phyloP scores from a whole-genome alignment of 352 stramenopile species.

The Pythium rishiriense region DNA sequence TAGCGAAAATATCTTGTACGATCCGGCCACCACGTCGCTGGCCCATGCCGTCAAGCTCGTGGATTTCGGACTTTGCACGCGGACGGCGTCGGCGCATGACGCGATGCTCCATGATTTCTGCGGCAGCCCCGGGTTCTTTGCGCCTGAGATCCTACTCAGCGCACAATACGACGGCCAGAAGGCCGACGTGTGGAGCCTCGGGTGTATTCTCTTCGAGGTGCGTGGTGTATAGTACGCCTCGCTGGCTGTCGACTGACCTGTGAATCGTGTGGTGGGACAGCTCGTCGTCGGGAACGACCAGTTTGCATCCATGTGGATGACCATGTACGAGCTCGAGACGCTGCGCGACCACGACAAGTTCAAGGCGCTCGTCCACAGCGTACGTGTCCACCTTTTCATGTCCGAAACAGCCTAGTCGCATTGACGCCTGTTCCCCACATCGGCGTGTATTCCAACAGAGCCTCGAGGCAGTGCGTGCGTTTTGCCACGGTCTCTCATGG shows the following conservation, averaged over 20 bases:
- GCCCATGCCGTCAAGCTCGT: slow-evolving; percentile 65
- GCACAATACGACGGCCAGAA: slow-evolving; percentile 71
- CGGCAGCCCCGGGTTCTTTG: slow-evolving; percentile 84
- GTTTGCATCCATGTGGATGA: slow-evolving; percentile 88
- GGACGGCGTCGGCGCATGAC: slow-evolving; percentile 35
- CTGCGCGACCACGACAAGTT: slow-evolving; percentile 69
- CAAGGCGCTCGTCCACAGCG: slow-evolving; percentile 34
- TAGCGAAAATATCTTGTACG: slow-evolving; percentile 77
- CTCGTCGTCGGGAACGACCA: slow-evolving; percentile 70
- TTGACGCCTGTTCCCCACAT: no score
- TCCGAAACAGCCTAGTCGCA: no score
- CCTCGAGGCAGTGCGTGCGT: slow-evolving; percentile 30
- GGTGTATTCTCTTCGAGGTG: slow-evolving; percentile 84
- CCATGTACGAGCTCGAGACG: slow-evolving; percentile 73
- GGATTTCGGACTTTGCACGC: slow-evolving; percentile 81
- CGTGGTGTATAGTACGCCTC: no score
- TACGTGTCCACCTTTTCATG: slow-evolving; percentile 6
- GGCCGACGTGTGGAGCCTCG: slow-evolving; percentile 85
- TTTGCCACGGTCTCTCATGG: slow-evolving; percentile 43
- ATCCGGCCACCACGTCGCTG: slow-evolving; percentile 23
- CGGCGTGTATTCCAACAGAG: slow-evolving; percentile 24
- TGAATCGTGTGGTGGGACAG: slow-evolving; percentile 33
- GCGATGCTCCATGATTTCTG: slow-evolving; percentile 69
- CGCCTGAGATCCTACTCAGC: slow-evolving; percentile 71
- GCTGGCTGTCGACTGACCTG: no score